A percentile compares a stretch with the other conserved stretches of the same genome.
phyloP scores from a whole-genome alignment of 805 yeast species.

The Schwanniomyces polymorphus region DNA sequence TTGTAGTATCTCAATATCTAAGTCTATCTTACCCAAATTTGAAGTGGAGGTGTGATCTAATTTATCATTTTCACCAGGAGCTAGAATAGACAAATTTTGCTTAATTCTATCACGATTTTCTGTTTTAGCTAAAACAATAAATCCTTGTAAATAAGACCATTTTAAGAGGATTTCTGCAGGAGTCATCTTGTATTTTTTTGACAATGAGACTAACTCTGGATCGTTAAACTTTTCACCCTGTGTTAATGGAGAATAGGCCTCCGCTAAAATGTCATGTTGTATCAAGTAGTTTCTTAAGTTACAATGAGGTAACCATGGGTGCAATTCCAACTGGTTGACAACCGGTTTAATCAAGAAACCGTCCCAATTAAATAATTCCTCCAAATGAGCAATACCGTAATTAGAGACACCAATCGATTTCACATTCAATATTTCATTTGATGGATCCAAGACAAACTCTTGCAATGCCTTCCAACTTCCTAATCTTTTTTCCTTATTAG shows the following conservation, averaged over 20 bases:
- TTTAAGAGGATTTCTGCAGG: slow-evolving; percentile 65
- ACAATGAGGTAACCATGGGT: slow-evolving; percentile 77
- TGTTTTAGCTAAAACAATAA: slow-evolving; percentile 71
- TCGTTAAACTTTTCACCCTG: slow-evolving; percentile 59
- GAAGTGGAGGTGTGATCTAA: slow-evolving; percentile 24
- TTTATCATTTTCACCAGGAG: slow-evolving; percentile 22
- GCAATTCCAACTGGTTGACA: slow-evolving; percentile 79
- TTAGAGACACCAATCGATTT: slow-evolving; percentile 79
- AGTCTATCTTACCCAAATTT: slow-evolving; percentile 37
- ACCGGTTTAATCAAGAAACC: slow-evolving; percentile 51
- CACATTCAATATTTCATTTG: slow-evolving; percentile 50
- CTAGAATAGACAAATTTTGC: slow-evolving; percentile 53
- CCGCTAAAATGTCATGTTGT: slow-evolving; percentile 55
- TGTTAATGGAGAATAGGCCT: slow-evolving; percentile 81
- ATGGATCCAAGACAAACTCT: slow-evolving; percentile 51
- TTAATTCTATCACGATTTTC: slow-evolving; percentile 50
- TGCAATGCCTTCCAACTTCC: slow-evolving; percentile 75
- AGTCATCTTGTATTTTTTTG: slow-evolving; percentile 48
- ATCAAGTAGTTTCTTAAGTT: slow-evolving; percentile 63
- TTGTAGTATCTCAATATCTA: slow-evolving; percentile 36
- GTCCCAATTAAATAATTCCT: slow-evolving; percentile 60
- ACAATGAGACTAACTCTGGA: slow-evolving; percentile 50
- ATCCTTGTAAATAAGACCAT: slow-evolving; percentile 75
- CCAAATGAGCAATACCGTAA: slow-evolving; percentile 59
- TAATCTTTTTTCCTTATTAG: slow-evolving; percentile 42